Evolutionary conservation across 345 rosid species (phyloP), one percentile per base, ranked within the genome.

Genomic region (Eucalyptus sp.): DNA sequence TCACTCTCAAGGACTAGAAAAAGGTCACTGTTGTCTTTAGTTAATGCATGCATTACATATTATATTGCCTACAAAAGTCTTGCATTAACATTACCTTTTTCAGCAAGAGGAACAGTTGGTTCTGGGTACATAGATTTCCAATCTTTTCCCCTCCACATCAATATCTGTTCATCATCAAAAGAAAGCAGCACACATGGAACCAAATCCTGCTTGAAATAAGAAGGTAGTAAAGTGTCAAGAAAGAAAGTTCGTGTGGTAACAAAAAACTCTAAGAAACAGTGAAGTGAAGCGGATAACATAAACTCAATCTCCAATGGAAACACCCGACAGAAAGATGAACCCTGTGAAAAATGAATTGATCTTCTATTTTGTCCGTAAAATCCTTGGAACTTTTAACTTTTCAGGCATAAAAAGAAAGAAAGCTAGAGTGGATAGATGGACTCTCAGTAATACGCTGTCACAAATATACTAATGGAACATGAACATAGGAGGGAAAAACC

Each of bases 101-200:
- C 90, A 79, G 90, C 86, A 68, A 94, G 92, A 89, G 68, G n/a
- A 88, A 91, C 88, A 56, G 86, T 71, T 88, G 93, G 90, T 56
- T 90, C 90, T 76, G 92, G 88, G 90, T 95, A 96, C 94, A 90
- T 94, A 13, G 98, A 92, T 91, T 94, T 96, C 99, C 99, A 97
- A 20, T 96, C 93, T 71, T 68, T 92, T 89, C 99, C 99, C 91
- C 99, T 94, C 99, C 99, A 97, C 94, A 96, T 93, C 93, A 97
- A 89, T 91, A 97, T 94, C 89, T 96, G 99, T 92, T 95, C 99
- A 86, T 97, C 96, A 33, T 96, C 99, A 87, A 96, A 97, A 86
- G 98, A 96, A 90, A 97, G 90, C 88, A 97, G 96, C 90, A 96
- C 95, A 16, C 99, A 97, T 41, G 99, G 99, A 89, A 96, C 98